A percentile compares a stretch with the other conserved stretches of the same genome.
Evolutionary conservation across 2,329 filamentous ascomycete genomes (phyloP).

Genomic region (Diplodia seriata): DNA sequence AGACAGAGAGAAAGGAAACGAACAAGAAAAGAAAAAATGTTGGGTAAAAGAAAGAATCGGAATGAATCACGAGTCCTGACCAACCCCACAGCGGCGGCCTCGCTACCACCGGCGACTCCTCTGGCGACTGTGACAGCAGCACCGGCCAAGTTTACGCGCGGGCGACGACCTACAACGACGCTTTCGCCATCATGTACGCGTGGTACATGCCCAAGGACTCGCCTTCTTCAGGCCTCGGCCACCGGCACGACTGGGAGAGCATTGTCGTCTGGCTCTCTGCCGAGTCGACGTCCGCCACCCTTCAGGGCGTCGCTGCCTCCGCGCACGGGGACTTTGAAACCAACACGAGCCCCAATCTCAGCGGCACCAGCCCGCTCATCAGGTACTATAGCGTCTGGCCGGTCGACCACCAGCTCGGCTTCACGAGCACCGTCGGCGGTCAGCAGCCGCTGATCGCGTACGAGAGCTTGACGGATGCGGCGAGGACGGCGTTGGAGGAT

Average conservation of each 20-base stretch:
- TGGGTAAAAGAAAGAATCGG: not conserved
- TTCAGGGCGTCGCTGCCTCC: constrained; percentile 60
- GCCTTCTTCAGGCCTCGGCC: constrained; percentile 54
- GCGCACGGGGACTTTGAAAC: constrained; percentile 60
- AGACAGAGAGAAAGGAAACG: not conserved
- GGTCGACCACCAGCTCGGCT: constrained; percentile 55
- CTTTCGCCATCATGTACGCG: constrained; percentile 60
- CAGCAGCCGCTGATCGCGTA: constrained; percentile 58
- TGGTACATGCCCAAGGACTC: constrained; percentile 62
- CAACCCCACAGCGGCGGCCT: constrained; percentile 52
- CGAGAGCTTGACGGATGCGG: constrained; percentile 56
- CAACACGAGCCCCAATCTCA: constrained; percentile 51
- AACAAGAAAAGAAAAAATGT: not conserved
- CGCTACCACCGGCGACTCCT: constrained; percentile 48
- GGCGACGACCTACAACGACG: constrained; percentile 48
- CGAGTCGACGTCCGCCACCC: constrained; percentile 48
- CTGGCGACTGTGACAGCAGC: constrained; percentile 52
- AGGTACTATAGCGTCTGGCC: constrained; percentile 59
- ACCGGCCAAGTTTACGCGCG: constrained; percentile 62
- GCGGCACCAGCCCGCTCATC: constrained; percentile 55
- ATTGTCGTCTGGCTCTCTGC: constrained; percentile 59
- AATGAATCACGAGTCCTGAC: not conserved
- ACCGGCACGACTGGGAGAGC: constrained; percentile 65
- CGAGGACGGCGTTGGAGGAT: constrained; percentile 52
- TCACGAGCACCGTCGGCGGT: constrained; percentile 51